Evolutionary conservation across 1,139 yeast species (phyloP).

Genomic region (Arxiozyma bovina): DNA sequence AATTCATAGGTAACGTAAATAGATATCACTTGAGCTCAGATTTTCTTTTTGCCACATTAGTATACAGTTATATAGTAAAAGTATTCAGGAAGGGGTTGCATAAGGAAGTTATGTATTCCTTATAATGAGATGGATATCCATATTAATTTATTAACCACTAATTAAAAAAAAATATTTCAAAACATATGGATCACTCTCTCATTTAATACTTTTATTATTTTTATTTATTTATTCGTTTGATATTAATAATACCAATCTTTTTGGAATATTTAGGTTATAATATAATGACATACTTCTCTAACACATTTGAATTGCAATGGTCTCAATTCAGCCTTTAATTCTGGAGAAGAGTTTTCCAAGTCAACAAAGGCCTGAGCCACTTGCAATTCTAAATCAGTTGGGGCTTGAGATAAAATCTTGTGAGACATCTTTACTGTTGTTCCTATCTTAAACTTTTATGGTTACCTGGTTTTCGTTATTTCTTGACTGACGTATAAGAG

Average conservation of each 20-base stretch:
- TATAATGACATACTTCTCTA: constrained; percentile 55
- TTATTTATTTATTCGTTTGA: not conserved
- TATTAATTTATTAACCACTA: not conserved
- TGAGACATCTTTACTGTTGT: constrained; percentile 64
- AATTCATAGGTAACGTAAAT: not conserved
- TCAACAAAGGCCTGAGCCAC: constrained; percentile 98
- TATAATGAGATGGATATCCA: constrained; percentile 3
- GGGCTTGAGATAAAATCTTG: constrained; percentile 86
- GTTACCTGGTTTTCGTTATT: not conserved
- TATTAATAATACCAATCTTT: not conserved
- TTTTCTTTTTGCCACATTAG: not conserved
- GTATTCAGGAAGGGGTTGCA: not conserved
- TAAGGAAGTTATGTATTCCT: not conserved
- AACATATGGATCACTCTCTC: constrained; percentile 3
- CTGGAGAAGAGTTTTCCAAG: constrained; percentile 89
- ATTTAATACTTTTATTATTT: not conserved
- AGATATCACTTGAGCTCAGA: not conserved
- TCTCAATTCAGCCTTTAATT: constrained; percentile 96
- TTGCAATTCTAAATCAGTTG: constrained; percentile 98
- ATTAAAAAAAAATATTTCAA: not conserved
- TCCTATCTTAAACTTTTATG: constrained; percentile 1
- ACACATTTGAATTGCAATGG: constrained; percentile 97
- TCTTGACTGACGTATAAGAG: no score
- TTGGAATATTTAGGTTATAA: not conserved
- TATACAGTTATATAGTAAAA: not conserved